Percentiles rank a stretch among this genome's conserved stretches.
Conservation (phyloP, 495 filamentous ascomycete species). For the Friedmanniomyces simplex region DNA sequence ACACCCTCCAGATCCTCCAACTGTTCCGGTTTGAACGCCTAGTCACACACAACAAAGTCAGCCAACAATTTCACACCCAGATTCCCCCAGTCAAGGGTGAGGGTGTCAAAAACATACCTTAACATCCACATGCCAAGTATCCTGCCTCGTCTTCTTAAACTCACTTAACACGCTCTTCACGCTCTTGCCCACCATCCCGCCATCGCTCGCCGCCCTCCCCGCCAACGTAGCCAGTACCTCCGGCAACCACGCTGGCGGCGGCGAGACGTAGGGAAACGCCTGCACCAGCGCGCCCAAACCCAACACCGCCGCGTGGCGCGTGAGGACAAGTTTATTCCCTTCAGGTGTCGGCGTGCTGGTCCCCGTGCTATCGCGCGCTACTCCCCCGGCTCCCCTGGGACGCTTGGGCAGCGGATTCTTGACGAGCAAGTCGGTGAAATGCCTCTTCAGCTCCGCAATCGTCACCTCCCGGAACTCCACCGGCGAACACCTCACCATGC, state of each 20-base stretch:
- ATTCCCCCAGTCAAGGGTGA: background rate
- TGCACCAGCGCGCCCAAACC: constrained; percentile 85
- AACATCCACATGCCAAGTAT: constrained; percentile 96
- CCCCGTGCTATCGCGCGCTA: constrained; percentile 33
- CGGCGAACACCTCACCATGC: constrained; percentile 98
- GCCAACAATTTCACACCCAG: background rate
- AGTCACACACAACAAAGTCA: constrained; percentile 10
- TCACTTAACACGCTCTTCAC: constrained; percentile 94
- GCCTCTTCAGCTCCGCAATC: constrained; percentile 60
- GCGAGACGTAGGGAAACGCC: constrained; percentile 94
- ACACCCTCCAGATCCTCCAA: constrained; percentile 93
- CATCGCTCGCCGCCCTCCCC: constrained; percentile 71
- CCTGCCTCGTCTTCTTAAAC: constrained; percentile 98
- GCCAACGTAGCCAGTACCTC: constrained; percentile 83
- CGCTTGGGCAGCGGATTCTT: constrained; percentile 80
- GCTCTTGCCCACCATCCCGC: constrained; percentile 89
- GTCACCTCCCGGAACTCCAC: constrained; percentile 62
- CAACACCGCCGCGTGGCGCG: constrained; percentile 82
- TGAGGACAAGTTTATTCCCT: constrained; percentile 65
- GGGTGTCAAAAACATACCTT: constrained; percentile 81
- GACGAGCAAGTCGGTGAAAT: constrained; percentile 65
- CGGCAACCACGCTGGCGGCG: constrained; percentile 88
- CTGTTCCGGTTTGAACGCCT: constrained; percentile 90
- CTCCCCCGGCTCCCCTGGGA: constrained; percentile 29
- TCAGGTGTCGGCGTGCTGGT: constrained; percentile 50